Evolutionary conservation across 208 protist genomes (phyloP).

Genomic region (Sergeia podlipaevii): DNA sequence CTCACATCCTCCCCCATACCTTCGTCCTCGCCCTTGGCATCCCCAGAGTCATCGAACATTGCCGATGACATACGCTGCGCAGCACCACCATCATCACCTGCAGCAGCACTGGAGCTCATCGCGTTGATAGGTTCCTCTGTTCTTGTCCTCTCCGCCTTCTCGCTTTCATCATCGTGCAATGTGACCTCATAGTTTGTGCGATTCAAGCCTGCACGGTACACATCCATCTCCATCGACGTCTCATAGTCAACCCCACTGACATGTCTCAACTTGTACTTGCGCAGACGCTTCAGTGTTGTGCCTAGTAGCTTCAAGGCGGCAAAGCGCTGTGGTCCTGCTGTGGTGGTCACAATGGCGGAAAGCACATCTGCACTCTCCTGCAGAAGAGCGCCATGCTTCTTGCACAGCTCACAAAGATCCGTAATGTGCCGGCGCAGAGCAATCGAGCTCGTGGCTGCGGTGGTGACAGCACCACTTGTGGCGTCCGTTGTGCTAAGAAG

Average conservation of each 20-base stretch:
- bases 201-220: conserved; percentile 1
- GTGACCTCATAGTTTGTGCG: not conserved
- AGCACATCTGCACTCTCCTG: conserved; percentile 41
- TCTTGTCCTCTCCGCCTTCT: not conserved
- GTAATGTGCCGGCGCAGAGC: conserved; percentile 40
- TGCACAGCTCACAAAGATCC: conserved; percentile 31
- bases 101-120: not conserved
- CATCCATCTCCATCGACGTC: too few relatives aligned
- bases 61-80: too few relatives aligned
- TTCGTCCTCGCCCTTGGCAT: too few relatives aligned
- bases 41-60: too few relatives aligned
- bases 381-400: conserved; percentile 35
- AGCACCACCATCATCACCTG: not conserved
- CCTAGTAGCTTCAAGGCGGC: conserved; percentile 43
- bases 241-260: too few relatives aligned
- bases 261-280: conserved; percentile 23
- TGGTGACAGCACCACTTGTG: not conserved
- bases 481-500: not conserved
- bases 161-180: not conserved
- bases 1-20: conserved; percentile 33
- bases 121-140: not conserved
- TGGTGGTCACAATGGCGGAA: conserved; percentile 28
- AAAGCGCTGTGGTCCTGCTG: conserved; percentile 37
- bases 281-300: conserved; percentile 28
- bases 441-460: conserved; percentile 10